A percentile compares a stretch with the other conserved stretches of the same genome.
These are phyloP conservation scores for Trametes villosa DNA, from an alignment of 768 basidiomycete genomes.

Conservation along the genomic window DNA sequence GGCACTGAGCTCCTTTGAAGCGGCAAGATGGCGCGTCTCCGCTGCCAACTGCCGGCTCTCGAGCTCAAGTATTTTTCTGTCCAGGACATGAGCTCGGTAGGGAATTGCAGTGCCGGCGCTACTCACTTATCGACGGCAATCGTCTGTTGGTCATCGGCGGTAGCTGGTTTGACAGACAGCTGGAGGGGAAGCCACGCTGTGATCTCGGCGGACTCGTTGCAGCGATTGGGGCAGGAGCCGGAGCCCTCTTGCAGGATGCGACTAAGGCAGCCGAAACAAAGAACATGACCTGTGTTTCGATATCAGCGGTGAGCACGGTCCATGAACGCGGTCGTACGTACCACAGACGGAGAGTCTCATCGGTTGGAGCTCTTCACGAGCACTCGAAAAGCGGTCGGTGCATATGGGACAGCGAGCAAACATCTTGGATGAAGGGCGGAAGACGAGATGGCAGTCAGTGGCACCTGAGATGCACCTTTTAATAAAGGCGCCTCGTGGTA, in stretches of 20 bases:
- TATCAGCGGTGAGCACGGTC: background rate
- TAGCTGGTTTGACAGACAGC: background rate
- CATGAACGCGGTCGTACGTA: background rate
- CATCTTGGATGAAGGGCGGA: background rate
- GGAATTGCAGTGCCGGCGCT: too few relatives aligned
- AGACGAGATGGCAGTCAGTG: background rate
- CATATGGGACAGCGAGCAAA: background rate
- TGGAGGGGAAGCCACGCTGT: background rate
- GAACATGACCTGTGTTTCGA: background rate
- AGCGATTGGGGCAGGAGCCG: background rate
- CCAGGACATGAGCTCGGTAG: too few relatives aligned
- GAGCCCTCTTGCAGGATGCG: background rate
- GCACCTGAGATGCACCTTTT: background rate
- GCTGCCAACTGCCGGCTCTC: too few relatives aligned
- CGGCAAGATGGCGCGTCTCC: background rate
- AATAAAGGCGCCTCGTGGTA: background rate
- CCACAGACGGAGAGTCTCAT: background rate
- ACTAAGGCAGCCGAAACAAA: background rate
- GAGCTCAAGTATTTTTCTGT: too few relatives aligned
- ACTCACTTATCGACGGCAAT: background rate
- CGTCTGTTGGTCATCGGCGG: background rate
- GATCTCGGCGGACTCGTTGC: background rate
- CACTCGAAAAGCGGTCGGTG: background rate
- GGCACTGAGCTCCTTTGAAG: background rate
- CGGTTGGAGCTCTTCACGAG: background rate